Base-by-base conservation (phyloP, 2,329 filamentous ascomycete genomes). In the Talaromyces sp. region DNA sequence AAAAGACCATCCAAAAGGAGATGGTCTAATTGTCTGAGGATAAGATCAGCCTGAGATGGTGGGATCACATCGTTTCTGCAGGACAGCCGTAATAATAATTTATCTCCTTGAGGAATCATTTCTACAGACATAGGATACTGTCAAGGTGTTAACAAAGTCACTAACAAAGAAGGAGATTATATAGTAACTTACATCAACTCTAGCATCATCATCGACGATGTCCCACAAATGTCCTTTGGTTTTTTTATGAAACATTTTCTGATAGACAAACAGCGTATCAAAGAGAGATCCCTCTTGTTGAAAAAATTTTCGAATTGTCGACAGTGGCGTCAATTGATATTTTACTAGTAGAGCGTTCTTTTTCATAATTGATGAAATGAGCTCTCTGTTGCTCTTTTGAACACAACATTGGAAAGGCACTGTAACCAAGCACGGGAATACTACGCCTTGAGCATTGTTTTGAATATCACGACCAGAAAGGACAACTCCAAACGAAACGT, bases 241-340 rank as follows among this genome's bases (percentile, higher is more conserved):
- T 57, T 41, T 66, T 63, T 41, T 19, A 16, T 63, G 62, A 60
- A 78, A 69, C 65, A 81, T 72, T 68, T 90, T 91, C 72, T 97
- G 93, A 72, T 93, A 94, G 0, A 92, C 90, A 66, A 97, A 87
- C 1, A 97, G 82, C 0, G 92, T 94, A 72, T 97, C 93, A 70
- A 97, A 97, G 0, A 95, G 81, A 0, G 84, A 80, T 7, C 86
- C 83, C 27, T 89, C 86, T 0, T 88, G 81, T 65, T 86, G 83
- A 0, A 91, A 82, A 84, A 89, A 89, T 59, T 85, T 87, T 70
- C 96, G 91, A 10, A 96, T 89, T 35, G 87, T 85, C 3, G 84
- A 82, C 7, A 97, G 80, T 0, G 92, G 87, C 0, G 87, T 86
- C 70, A 90, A 89, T 68, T 95, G 91, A 71, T 92, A 82, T 66